Evolutionary conservation across 768 basidiomycete genomes (phyloP).

Genomic region (Hydnum rufescens): DNA sequence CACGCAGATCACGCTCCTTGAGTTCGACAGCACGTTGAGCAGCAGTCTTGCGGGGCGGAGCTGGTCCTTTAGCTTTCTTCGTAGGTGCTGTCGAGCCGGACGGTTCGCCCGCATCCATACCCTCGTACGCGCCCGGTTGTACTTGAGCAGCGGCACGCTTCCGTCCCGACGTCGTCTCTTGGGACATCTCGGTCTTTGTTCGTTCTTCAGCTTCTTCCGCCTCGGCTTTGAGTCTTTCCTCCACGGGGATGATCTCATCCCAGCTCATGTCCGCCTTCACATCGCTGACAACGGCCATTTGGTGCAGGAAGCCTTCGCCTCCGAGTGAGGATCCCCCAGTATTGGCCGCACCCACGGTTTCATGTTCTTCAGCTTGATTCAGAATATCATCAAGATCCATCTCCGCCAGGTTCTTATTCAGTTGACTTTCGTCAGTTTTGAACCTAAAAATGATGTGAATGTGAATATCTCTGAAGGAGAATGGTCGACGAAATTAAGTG

Average conservation of each 20-base stretch:
- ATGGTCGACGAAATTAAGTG: not conserved
- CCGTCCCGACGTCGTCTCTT: conserved; percentile 22
- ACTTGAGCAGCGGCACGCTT: conserved; percentile 76
- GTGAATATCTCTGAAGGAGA: not conserved
- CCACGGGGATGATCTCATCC: conserved; percentile 96
- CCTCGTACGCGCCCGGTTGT: conserved; percentile 49
- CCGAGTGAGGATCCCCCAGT: conserved; percentile 89
- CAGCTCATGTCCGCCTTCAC: conserved; percentile 97
- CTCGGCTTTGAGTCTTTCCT: conserved; percentile 71
- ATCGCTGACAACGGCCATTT: conserved; percentile 91
- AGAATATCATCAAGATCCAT: conserved; percentile 99
- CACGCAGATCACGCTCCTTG: conserved; percentile 92
- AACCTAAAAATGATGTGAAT: conserved; percentile 33
- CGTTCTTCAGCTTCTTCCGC: conserved; percentile 59
- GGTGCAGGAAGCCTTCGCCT: conserved; percentile 88
- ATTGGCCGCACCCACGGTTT: conserved; percentile 65
- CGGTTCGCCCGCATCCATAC: conserved; percentile 77
- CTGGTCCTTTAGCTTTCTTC: conserved; percentile 56
- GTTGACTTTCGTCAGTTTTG: conserved; percentile 86
- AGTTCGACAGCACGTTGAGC: conserved; percentile 91
- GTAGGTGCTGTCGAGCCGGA: conserved; percentile 28
- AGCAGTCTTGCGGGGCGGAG: conserved; percentile 67
- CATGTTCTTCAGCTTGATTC: conserved; percentile 90
- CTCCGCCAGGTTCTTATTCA: conserved; percentile 91
- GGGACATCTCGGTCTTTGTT: conserved; percentile 44